Evolutionary conservation across 2,329 filamentous ascomycete genomes (phyloP).

Genomic region (Sarocladium strictum): DNA sequence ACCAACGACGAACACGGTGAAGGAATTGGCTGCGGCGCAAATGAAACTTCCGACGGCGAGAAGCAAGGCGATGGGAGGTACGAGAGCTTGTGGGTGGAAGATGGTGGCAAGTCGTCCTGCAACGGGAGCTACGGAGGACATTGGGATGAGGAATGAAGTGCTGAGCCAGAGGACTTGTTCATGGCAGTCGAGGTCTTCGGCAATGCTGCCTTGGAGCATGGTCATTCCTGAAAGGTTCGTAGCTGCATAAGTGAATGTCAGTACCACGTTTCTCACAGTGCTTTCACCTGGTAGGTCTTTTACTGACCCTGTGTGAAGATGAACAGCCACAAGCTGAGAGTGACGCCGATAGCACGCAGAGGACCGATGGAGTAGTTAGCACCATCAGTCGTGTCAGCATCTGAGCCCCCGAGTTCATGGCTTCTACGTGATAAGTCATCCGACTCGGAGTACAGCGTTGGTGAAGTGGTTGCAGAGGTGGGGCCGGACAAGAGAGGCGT

Average conservation of each 20-base stretch:
- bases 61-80: constrained; percentile 53
- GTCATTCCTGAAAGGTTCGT: constrained; percentile 76
- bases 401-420: background rate
- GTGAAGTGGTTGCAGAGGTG: constrained; percentile 3
- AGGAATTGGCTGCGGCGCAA: constrained; percentile 53
- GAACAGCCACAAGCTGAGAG: constrained; percentile 47
- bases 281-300: no score
- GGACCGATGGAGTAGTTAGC: constrained; percentile 20
- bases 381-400: background rate
- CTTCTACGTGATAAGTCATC: background rate
- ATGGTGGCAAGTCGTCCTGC: constrained; percentile 67
- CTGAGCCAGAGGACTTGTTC: constrained; percentile 75
- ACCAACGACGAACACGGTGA: constrained; percentile 61
- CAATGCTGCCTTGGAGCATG: constrained; percentile 73
- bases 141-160: constrained; percentile 61
- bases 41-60: constrained; percentile 58
- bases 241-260: constrained; percentile 28
- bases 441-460: background rate
- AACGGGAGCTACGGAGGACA: constrained; percentile 61
- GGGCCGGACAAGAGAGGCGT: constrained; percentile 17
- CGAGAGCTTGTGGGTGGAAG: constrained; percentile 62
- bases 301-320: constrained; percentile 53
- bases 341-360: constrained; percentile 37
- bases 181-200: constrained; percentile 68
- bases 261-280: constrained; percentile 10